Evolutionary conservation across 225 moss, liverwort and hornwort species (phyloP).

Genomic region (Anthoceros angustus): DNA sequence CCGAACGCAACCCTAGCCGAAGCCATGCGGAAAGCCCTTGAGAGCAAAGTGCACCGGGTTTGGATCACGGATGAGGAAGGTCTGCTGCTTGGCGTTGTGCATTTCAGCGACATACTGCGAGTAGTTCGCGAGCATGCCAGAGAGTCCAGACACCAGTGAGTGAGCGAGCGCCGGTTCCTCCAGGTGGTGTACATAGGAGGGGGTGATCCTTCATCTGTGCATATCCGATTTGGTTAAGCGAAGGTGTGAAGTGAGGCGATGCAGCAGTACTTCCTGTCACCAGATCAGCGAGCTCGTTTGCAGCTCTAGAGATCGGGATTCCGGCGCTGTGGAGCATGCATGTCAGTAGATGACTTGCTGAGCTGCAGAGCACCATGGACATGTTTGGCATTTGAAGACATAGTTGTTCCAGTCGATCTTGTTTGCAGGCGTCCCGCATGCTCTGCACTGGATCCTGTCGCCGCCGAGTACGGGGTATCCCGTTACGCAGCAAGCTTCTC

Average conservation of each 20-base stretch:
- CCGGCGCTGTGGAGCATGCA: background rate
- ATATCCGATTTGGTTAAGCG: no score
- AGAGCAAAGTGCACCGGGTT: constrained; percentile 53
- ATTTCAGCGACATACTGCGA: constrained; percentile 58
- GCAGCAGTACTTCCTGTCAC: background rate
- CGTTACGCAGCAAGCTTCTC: constrained; percentile 64
- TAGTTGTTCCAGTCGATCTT: constrained; percentile 70
- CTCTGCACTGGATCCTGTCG: constrained; percentile 42
- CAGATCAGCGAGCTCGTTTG: background rate
- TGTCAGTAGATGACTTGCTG: background rate
- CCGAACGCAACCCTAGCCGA: constrained; percentile 41
- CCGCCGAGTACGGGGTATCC: constrained; percentile 60
- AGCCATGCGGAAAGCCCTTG: constrained; percentile 41
- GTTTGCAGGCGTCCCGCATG: constrained; percentile 61
- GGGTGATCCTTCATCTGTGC: no score
- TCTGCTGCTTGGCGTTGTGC: constrained; percentile 43
- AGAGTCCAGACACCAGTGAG: background rate
- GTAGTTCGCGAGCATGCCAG: constrained; percentile 15
- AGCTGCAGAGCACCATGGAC: constrained; percentile 59
- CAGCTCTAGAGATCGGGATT: background rate
- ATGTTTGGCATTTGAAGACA: constrained; percentile 42
- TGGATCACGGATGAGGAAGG: constrained; percentile 63
- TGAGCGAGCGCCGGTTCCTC: no score
- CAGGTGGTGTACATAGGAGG: no score
- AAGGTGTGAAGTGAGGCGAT: no score